A percentile compares a stretch with the other conserved stretches of the same genome.
Conservation (phyloP, 23 red algal species). For the Agarophyton chilense region DNA sequence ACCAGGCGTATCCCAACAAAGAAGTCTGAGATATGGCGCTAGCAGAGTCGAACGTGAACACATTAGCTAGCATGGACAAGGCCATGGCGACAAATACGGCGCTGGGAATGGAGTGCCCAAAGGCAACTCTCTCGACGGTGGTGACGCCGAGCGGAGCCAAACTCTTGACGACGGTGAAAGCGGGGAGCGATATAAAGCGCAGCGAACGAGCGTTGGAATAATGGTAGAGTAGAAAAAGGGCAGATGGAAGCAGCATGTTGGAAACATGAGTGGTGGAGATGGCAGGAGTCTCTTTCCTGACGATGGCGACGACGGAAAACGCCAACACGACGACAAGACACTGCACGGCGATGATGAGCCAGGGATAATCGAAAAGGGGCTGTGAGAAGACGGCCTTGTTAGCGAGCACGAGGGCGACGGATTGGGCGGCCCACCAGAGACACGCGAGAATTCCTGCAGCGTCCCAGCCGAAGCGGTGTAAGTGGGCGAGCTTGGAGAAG, state of each 20-base stretch:
- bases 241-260: too few relatives aligned
- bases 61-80: constrained; percentile 64
- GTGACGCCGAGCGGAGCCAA: constrained; percentile 56
- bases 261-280: too few relatives aligned
- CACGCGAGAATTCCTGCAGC: constrained; percentile 56
- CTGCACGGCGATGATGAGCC: constrained; percentile 64
- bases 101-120: constrained; percentile 44
- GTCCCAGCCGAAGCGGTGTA: constrained; percentile 24
- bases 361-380: constrained; percentile 65
- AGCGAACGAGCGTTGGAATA: constrained; percentile 66
- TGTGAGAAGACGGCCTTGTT: constrained; percentile 68
- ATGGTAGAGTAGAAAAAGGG: too few relatives aligned
- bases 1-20: constrained; percentile 54
- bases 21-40: constrained; percentile 64
- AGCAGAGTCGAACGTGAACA: constrained; percentile 70
- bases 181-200: constrained; percentile 73
- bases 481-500: neutral
- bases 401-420: constrained; percentile 60
- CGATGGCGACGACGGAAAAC: constrained; percentile 59
- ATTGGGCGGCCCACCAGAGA: constrained; percentile 65
- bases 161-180: constrained; percentile 70
- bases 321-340: constrained; percentile 60
- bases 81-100: too few relatives aligned
- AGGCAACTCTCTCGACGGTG: constrained; percentile 52
- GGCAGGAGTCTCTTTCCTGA: too few relatives aligned